Evolutionary conservation across 768 basidiomycete species (phyloP), one percentile per base, ranked within the genome.

Genomic region (Clitopilus passeckerianus): DNA sequence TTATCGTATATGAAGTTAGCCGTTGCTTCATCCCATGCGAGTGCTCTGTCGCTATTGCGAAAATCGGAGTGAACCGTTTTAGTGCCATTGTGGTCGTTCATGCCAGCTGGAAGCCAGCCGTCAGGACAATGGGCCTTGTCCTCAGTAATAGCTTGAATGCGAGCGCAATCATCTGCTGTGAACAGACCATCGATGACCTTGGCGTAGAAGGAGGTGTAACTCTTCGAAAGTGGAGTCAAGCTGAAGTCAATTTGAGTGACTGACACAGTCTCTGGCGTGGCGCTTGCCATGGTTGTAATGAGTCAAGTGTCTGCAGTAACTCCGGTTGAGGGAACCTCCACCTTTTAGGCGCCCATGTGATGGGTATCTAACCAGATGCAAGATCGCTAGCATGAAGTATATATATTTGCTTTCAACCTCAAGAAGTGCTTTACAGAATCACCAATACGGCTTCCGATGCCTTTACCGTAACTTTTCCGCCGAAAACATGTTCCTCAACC

Each of bases 131-230:
- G n/a, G 10, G 12, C 46, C 16, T n/a, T n/a, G 0, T 74, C 71
- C 20, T 71, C 69, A 1, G 77, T 77, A 9, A 78, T 67, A 1
- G 69, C 62, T 22, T 76, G 69, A 20, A 80, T 71, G 18, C 66
- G 67, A 1, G 65, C 68, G 62, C 80, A 82, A 66, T 82, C 79
- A 2, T 70, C 67, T 0, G 69, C 63, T 1, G 75, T 72, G 62
- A 82, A 75, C 20, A 79, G 56, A 44, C 75, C 63, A 66, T 80
- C 79, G 44, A 80, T 63, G 54, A 82, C 67, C 59, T 75, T 76
- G 54, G 75, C 74, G 63, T 79, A 80, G 64, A 64, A 69, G 6
- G 71, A 68, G 6, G 65, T 56, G 64, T 79, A 80, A 3, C 68
- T 63, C 4, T 56, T 56, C 0, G 72, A 64, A 4, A 80, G 68